Percentiles rank a stretch among this genome's conserved stretches.
These are phyloP conservation scores for Pleoardoris graminearum DNA, from an alignment of 2,329 filamentous ascomycete species.

Conservation along the genomic window DNA sequence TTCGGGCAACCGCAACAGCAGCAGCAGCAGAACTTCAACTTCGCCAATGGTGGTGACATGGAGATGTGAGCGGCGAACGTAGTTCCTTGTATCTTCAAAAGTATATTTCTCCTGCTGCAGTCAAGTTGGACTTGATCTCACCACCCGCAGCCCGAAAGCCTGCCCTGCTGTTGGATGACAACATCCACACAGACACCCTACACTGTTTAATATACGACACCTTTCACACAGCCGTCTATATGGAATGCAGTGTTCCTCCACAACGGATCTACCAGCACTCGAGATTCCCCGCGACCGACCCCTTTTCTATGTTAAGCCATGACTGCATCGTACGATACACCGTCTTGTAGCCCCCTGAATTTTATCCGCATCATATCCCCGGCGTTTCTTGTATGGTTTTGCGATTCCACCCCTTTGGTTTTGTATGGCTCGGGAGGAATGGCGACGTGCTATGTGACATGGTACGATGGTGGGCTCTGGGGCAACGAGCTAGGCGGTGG, in stretches of 20 bases:
- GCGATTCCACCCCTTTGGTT: constrained; percentile 19
- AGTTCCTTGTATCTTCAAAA: constrained; percentile 1
- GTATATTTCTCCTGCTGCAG: constrained; percentile 6
- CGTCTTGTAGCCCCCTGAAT: constrained; percentile 46
- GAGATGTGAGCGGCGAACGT: constrained; percentile 62
- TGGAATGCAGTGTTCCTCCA: constrained; percentile 15
- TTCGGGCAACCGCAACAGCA: constrained; percentile 67
- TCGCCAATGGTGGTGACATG: constrained; percentile 78
- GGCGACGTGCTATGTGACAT: constrained; percentile 22
- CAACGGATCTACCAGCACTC: constrained; percentile 12
- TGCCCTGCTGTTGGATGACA: constrained; percentile 16
- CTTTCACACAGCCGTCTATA: constrained; percentile 23
- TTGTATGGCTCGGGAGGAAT: constrained; percentile 25
- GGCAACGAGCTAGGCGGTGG: constrained; percentile 19
- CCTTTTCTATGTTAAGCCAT: constrained; percentile 41
- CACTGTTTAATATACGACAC: constrained; percentile 32
- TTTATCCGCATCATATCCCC: constrained; percentile 48
- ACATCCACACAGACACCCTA: constrained; percentile 20
- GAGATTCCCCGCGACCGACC: constrained; percentile 23
- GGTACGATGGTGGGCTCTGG: constrained; percentile 22
- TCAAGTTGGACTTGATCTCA: neutral
- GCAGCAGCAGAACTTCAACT: constrained; percentile 84
- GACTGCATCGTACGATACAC: constrained; percentile 47
- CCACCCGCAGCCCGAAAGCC: constrained; percentile 11
- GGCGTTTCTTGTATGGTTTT: constrained; percentile 41